These are phyloP conservation scores for Sequoiadendron giganteum DNA, from an alignment of 75 land plant genomes.

Conservation along the genomic window DNA sequence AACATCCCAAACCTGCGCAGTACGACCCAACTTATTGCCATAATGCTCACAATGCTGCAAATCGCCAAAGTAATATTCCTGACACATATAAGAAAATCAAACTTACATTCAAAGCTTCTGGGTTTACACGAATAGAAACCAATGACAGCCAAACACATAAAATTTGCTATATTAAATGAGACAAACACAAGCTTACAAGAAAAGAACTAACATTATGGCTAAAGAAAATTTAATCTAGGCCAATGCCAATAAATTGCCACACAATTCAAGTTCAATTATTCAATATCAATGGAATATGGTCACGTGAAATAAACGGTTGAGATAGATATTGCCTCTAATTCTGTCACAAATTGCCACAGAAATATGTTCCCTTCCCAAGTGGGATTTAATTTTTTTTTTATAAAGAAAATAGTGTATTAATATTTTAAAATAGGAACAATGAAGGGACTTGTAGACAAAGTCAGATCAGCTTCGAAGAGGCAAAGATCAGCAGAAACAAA, in stretches of 20 bases:
- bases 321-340: not conserved
- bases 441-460: too few species aligned
- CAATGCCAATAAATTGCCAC: not conserved
- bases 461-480: too few species aligned
- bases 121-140: not conserved
- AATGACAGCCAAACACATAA: not conserved
- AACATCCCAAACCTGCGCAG: constrained; percentile 1
- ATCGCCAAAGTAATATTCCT: constrained; percentile 13
- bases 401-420: too few species aligned
- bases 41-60: constrained; percentile 13
- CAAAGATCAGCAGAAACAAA: too few species aligned
- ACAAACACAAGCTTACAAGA: not conserved
- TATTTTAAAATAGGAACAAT: too few species aligned
- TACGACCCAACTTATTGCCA: constrained; percentile 9
- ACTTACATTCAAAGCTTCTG: not conserved
- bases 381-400: too few species aligned
- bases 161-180: not conserved
- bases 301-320: not conserved
- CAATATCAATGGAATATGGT: not conserved
- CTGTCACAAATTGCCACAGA: not conserved
- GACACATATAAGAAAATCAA: not conserved
- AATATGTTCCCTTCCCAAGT: too few species aligned
- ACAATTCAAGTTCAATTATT: too few species aligned
- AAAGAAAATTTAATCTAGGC: not conserved
- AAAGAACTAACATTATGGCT: not conserved